Evolutionary conservation across 352 stramenopile genomes (phyloP).

Genomic region (Peronospora tabacina): DNA sequence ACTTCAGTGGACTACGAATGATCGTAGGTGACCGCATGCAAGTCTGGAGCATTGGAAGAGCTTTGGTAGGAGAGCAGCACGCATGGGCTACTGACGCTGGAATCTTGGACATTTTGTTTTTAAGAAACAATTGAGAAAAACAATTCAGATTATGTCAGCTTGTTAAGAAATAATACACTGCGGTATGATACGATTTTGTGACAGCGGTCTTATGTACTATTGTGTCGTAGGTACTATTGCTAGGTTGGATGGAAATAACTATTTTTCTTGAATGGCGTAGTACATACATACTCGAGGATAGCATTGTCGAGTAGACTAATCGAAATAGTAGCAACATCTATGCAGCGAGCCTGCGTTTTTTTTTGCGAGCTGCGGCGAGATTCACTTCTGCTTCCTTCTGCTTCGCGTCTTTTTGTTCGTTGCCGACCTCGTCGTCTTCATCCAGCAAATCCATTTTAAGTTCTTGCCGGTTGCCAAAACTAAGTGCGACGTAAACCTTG

Average conservation of each 20-base stretch:
- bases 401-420: slow-evolving; percentile 11
- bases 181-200: too few relatives aligned
- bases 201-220: too few relatives aligned
- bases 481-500: slow-evolving; percentile 71
- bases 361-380: slow-evolving; percentile 23
- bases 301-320: too few relatives aligned
- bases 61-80: slow-evolving; percentile 15
- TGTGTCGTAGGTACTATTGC: too few relatives aligned
- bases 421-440: slow-evolving; percentile 30
- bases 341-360: slow-evolving; percentile 29
- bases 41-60: neutral
- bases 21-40: slow-evolving; percentile 23
- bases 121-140: neutral
- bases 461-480: slow-evolving; percentile 75
- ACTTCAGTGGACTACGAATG: slow-evolving; percentile 21
- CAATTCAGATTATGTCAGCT: too few relatives aligned
- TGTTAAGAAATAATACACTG: too few relatives aligned
- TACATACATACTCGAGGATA: too few relatives aligned
- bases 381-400: slow-evolving; percentile 31
- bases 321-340: slow-evolving; percentile 5
- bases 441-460: slow-evolving; percentile 75
- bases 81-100: slow-evolving; percentile 6
- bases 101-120: neutral
- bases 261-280: too few relatives aligned
- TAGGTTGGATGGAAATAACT: too few relatives aligned